Base-by-base conservation (phyloP, 306 rosid genomes). In the Cyclanthera cordifolia region DNA sequence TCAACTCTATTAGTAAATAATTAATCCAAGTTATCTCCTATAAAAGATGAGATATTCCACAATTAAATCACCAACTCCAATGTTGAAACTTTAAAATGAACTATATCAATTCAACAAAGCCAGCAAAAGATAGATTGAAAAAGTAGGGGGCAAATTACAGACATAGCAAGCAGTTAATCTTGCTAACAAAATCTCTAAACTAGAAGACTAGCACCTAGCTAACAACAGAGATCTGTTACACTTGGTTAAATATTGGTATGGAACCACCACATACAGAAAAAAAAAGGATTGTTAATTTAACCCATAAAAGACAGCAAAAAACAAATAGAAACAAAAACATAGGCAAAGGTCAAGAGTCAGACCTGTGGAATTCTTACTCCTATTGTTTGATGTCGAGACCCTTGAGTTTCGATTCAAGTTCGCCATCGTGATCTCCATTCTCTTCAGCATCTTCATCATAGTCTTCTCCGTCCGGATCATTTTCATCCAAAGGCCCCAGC, bases 401-500 rank as follows among this genome's bases (percentile, higher is more conserved):
- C 79, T 79, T 86, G 75, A 86, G 69, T 75, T 72, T 79, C 49
- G 88, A 83, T 72, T 81, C 88, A 75, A 86, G 70, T 73, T 86
- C 90, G 20, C 43, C 57, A 43, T 77, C 83, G 5, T 76, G 72
- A 48, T 77, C 84, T 1, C 53, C 78, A 53, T 77, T 78, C 52
- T 79, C 85, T 24, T 79, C 88, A 55, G 75, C 84, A 41, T 81
- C 84, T 5, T 75, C 84, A 21, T 79, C 86, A 49, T 46, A 8
- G 45, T 86, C 88, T 76, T 81, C 88, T 10, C 90, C 90, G 5
- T 86, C 88, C n/a, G 90, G 90, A 55, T 83, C 78, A 54, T 86
- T 86, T 69, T 86, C 90, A 79, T 86, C 90, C 88, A 86, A 73
- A 63, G 84, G 82, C 46, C 88, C 88, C 45, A 86, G 79, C 75